Conservation (phyloP, 257 asterid genomes). For the Rhazya stricta region DNA sequence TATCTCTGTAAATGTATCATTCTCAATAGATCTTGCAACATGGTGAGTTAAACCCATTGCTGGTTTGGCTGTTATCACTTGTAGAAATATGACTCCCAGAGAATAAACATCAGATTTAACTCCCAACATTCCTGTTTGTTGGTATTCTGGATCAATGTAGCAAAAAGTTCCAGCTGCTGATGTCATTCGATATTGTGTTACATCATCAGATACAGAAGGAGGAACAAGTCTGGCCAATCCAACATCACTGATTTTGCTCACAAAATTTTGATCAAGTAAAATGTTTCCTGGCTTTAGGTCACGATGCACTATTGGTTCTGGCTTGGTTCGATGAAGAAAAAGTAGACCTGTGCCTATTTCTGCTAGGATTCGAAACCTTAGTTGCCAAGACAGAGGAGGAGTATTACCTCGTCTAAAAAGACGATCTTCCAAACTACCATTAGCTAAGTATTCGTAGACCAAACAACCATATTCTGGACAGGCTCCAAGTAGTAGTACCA, state of each 20-base stretch:
- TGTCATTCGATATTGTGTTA: constrained; percentile 72
- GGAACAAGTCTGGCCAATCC: constrained; percentile 87
- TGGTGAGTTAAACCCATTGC: constrained; percentile 76
- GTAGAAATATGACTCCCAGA: constrained; percentile 67
- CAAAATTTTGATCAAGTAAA: constrained; percentile 65
- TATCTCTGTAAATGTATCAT: constrained; percentile 43
- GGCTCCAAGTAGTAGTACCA: constrained; percentile 89
- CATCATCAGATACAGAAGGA: constrained; percentile 47
- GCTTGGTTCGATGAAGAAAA: constrained; percentile 86
- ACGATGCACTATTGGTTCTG: constrained; percentile 91
- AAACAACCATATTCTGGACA: constrained; percentile 92
- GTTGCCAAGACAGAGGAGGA: constrained; percentile 67
- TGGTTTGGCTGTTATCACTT: constrained; percentile 56
- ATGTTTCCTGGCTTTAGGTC: constrained; percentile 90
- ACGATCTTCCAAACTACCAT: constrained; percentile 84
- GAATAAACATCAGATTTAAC: constrained; percentile 85
- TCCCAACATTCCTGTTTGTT: constrained; percentile 91
- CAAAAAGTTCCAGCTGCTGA: constrained; percentile 89
- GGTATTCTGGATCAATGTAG: constrained; percentile 91
- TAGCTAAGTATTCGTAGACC: constrained; percentile 77
- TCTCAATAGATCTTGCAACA: constrained; percentile 42
- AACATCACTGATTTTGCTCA: constrained; percentile 78
- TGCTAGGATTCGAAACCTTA: constrained; percentile 71
- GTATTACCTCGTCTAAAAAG: constrained; percentile 43
- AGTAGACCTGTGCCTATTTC: constrained; percentile 70